Evolutionary conservation across 768 basidiomycete genomes (phyloP).

Genomic region (Boletus tylopilopsis): DNA sequence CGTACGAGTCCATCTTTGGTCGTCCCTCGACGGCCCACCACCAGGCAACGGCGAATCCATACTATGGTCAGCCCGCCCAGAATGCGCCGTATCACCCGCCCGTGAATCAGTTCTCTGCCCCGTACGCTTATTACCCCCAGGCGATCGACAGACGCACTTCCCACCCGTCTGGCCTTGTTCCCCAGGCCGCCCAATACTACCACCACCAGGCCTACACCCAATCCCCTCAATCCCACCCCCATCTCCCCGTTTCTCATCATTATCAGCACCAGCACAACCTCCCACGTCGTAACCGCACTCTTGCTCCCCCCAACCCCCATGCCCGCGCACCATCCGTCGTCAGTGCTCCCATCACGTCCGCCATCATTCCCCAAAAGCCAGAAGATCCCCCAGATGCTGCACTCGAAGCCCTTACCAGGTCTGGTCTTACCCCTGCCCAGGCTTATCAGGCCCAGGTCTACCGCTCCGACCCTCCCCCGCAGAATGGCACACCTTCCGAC

Average conservation of each 20-base stretch:
- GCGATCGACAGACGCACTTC: slow-evolving; percentile 47
- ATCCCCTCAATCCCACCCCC: slow-evolving; percentile 28
- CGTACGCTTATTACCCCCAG: slow-evolving; percentile 39
- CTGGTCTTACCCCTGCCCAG: slow-evolving; percentile 71
- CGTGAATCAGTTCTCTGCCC: slow-evolving; percentile 33
- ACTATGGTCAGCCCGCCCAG: slow-evolving; percentile 17
- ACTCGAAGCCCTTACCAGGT: slow-evolving; percentile 41
- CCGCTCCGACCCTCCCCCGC: slow-evolving; percentile 39
- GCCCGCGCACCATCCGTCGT: slow-evolving; percentile 50
- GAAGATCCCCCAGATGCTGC: slow-evolving; percentile 48
- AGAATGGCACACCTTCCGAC: slow-evolving; percentile 26
- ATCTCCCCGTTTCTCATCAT: slow-evolving; percentile 8
- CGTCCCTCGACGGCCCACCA: too few species aligned
- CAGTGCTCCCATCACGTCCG: slow-evolving; percentile 39
- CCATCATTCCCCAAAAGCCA: slow-evolving; percentile 43
- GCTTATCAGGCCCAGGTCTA: slow-evolving; percentile 79
- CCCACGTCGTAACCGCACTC: slow-evolving; percentile 23
- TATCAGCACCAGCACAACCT: slow-evolving; percentile 19
- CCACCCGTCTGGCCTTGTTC: slow-evolving; percentile 36
- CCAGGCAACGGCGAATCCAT: too few species aligned
- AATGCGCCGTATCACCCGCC: slow-evolving; percentile 19
- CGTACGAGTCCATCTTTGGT: too few species aligned
- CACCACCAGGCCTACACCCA: slow-evolving; percentile 33
- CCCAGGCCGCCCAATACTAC: slow-evolving; percentile 24
- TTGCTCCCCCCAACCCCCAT: slow-evolving; percentile 40